Percentiles rank a stretch among this genome's conserved stretches.
Evolutionary conservation across 1,284 basidiomycete species (phyloP).

Genomic region (Moesziomyces antarcticus): DNA sequence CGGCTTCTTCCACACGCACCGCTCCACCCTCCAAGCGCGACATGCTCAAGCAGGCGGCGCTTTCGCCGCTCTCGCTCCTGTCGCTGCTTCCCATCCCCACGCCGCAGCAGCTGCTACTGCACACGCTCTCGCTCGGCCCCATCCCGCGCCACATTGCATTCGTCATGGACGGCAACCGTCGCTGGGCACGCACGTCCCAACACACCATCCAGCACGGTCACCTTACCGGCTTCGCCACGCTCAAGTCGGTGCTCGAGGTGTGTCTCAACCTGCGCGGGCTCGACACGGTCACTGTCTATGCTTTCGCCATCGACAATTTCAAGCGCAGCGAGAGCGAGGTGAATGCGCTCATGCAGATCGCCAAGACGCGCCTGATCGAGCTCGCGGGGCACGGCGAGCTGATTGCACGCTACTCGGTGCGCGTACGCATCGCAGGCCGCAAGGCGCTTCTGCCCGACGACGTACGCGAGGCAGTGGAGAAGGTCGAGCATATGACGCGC

Average conservation of each 20-base stretch:
- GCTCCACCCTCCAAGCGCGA: constrained; percentile 15
- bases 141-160: constrained; percentile 92
- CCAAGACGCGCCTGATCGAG: constrained; percentile 83
- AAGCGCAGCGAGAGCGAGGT: constrained; percentile 88
- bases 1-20: not conserved
- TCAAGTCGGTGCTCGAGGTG: constrained; percentile 72
- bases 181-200: constrained; percentile 78
- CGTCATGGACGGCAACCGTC: constrained; percentile 97
- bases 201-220: constrained; percentile 75
- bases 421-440: constrained; percentile 84
- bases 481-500: constrained; percentile 83
- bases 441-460: constrained; percentile 79
- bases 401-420: constrained; percentile 76
- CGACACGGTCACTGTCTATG: constrained; percentile 84
- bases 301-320: constrained; percentile 98
- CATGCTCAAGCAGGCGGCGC: constrained; percentile 31
- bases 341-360: constrained; percentile 84
- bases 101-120: constrained; percentile 32
- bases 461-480: constrained; percentile 78
- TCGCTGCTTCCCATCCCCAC: constrained; percentile 33
- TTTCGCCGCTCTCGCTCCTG: constrained; percentile 42
- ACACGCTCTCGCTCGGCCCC: constrained; percentile 73
- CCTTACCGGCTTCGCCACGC: constrained; percentile 82
- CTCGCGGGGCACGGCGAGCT: constrained; percentile 78
- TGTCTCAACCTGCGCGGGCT: constrained; percentile 60